These are phyloP conservation scores for Leishmania tropica DNA, from an alignment of 208 protist genomes.

Conservation along the genomic window DNA sequence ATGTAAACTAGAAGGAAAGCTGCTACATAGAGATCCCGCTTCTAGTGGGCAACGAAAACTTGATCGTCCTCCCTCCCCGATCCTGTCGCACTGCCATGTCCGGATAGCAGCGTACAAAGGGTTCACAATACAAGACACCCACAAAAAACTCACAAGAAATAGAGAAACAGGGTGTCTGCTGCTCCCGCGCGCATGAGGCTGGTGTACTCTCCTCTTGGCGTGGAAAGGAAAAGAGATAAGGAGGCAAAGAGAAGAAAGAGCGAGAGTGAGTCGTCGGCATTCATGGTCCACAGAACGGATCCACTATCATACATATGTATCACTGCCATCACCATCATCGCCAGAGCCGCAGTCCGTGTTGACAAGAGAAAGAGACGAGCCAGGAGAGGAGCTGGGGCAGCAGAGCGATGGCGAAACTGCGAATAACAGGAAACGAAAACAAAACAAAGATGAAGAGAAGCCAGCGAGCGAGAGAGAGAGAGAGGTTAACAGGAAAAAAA, in stretches of 20 bases:
- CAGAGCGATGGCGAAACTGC: not conserved
- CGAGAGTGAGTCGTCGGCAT: not conserved
- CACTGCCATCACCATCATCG: not conserved
- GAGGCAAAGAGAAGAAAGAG: not conserved
- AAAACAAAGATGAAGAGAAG: not conserved
- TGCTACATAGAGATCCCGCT: not conserved
- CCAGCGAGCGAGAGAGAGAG: not conserved
- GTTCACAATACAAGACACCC: not conserved
- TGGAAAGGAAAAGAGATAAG: not conserved
- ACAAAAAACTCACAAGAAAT: not conserved
- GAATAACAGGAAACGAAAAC: not conserved
- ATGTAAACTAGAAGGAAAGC: not conserved
- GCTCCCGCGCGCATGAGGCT: too few relatives aligned
- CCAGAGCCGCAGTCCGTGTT: not conserved
- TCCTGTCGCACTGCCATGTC: not conserved
- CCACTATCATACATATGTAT: not conserved
- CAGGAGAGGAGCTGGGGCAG: not conserved
- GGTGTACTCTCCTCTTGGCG: not conserved
- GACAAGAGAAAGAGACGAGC: not conserved
- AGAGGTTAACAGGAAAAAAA: not conserved
- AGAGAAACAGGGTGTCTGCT: too few relatives aligned
- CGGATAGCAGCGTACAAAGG: not conserved
- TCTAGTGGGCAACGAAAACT: not conserved
- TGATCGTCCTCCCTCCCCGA: not conserved
- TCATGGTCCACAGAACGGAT: not conserved